Conservation (phyloP, 352 stramenopile genomes). For the Albugo candida region DNA sequence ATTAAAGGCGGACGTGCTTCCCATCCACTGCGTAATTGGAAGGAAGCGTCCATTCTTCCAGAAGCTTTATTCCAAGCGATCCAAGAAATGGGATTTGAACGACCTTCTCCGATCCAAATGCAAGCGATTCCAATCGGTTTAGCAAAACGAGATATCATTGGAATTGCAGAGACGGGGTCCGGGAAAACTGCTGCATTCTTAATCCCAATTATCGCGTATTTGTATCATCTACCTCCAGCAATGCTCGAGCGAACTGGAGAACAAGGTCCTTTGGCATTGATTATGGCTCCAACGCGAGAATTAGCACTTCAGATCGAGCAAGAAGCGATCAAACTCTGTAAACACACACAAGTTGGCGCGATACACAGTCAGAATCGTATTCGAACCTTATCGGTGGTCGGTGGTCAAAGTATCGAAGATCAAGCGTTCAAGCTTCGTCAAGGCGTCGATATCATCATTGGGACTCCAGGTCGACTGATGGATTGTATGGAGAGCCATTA, state of each 20-base stretch:
- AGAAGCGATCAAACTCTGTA: conserved; percentile 84
- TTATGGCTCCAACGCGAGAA: conserved; percentile 98
- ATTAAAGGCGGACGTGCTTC: conserved; percentile 79
- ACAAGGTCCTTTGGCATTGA: conserved; percentile 89
- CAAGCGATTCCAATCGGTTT: conserved; percentile 94
- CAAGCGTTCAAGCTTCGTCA: conserved; percentile 91
- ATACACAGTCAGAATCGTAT: conserved; percentile 39
- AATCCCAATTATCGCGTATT: conserved; percentile 93
- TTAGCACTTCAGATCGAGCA: conserved; percentile 96
- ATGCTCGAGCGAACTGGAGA: conserved; percentile 79
- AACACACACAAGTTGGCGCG: conserved; percentile 61
- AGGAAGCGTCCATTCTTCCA: conserved; percentile 41
- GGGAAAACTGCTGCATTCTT: conserved; percentile 98
- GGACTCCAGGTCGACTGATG: conserved; percentile 94
- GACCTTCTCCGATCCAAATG: conserved; percentile 97
- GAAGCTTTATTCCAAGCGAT: conserved; percentile 78
- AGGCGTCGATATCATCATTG: conserved; percentile 96
- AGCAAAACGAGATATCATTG: conserved; percentile 93
- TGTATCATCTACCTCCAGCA: conserved; percentile 76
- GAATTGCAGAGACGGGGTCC: conserved; percentile 96
- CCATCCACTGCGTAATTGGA: conserved; percentile 87
- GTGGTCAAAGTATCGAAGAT: conserved; percentile 91
- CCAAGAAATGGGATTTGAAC: conserved; percentile 83
- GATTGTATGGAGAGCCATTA: conserved; percentile 96
- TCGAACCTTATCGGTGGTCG: conserved; percentile 79